Percentiles rank a stretch among this genome's conserved stretches.
These are phyloP conservation scores for Urtica urens DNA, from an alignment of 306 rosid species.

Conservation along the genomic window DNA sequence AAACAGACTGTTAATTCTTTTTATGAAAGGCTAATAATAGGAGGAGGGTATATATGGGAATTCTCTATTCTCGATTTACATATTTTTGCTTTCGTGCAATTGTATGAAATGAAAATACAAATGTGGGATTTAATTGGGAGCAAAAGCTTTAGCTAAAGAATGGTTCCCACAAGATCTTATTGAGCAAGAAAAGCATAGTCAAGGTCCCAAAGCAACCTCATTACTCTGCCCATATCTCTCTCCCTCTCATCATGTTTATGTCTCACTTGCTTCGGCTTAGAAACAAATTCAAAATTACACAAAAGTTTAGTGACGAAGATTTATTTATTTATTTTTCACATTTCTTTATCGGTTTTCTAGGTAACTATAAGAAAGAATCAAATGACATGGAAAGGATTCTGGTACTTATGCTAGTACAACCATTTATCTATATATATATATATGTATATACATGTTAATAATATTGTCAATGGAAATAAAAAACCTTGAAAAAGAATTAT, in stretches of 20 bases:
- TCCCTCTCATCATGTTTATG: slow-evolving; percentile 14
- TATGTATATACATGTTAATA: too few species aligned
- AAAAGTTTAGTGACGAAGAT: slow-evolving; percentile 14
- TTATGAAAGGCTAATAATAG: not conserved
- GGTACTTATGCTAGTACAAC: not conserved
- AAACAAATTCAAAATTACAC: slow-evolving; percentile 8
- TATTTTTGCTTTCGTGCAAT: not conserved
- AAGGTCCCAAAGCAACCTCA: slow-evolving; percentile 39
- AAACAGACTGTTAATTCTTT: not conserved
- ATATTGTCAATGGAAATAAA: too few species aligned
- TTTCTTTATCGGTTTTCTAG: slow-evolving; percentile 22
- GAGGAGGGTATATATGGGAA: not conserved
- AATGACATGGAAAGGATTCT: not conserved
- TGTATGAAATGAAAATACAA: not conserved
- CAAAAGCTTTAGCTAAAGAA: slow-evolving; percentile 34
- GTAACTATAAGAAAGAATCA: slow-evolving; percentile 12
- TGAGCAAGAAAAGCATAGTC: slow-evolving; percentile 73
- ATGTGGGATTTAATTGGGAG: slow-evolving; percentile 4
- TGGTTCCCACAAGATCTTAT: slow-evolving; percentile 47
- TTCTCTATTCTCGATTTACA: not conserved
- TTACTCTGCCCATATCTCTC: slow-evolving; percentile 6
- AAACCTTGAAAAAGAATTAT: too few species aligned
- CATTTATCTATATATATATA: not conserved
- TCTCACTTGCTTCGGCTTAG: slow-evolving; percentile 8
- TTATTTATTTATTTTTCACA: slow-evolving; percentile 14